phyloP scores from a whole-genome alignment of 768 basidiomycete species.

The Pleurotus eryngii region DNA sequence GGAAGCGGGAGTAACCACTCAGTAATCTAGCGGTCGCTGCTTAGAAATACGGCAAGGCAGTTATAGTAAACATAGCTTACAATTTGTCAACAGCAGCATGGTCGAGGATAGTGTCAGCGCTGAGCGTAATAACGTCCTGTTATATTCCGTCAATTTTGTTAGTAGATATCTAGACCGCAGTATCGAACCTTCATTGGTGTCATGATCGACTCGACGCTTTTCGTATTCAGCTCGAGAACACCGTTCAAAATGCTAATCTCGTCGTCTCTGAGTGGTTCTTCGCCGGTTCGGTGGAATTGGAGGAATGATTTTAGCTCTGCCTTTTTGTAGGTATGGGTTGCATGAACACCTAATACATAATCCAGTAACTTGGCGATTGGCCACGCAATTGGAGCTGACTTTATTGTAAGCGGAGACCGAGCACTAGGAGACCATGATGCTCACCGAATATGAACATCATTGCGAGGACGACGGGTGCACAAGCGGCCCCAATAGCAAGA shows the following conservation, averaged over 20 bases:
- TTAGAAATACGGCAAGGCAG: conserved; percentile 4
- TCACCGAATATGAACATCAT: conserved; percentile 65
- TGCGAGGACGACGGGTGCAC: conserved; percentile 68
- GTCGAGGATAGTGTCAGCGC: conserved; percentile 75
- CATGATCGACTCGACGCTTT: conserved; percentile 78
- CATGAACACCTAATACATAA: conserved; percentile 69
- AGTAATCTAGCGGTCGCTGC: conserved; percentile 37
- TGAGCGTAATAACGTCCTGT: conserved; percentile 81
- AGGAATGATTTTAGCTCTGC: conserved; percentile 78
- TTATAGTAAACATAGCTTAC: conserved; percentile 30
- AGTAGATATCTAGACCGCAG: conserved; percentile 23
- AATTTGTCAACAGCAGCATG: conserved; percentile 74
- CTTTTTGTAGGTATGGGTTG: conserved; percentile 77
- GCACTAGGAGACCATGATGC: conserved; percentile 1
- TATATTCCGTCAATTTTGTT: not conserved
- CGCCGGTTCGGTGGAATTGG: conserved; percentile 73
- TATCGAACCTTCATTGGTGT: conserved; percentile 65
- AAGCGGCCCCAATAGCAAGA: conserved; percentile 73
- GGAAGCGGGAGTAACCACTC: conserved; percentile 93
- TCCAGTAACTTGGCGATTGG: conserved; percentile 85
- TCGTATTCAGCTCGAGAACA: conserved; percentile 73
- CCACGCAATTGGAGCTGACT: conserved; percentile 71
- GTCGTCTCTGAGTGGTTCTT: conserved; percentile 77
- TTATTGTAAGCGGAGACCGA: too few relatives aligned
- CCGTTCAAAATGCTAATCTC: conserved; percentile 82